Evolutionary conservation across 2,329 filamentous ascomycete species (phyloP).

Genomic region (Ascochyta fabae): DNA sequence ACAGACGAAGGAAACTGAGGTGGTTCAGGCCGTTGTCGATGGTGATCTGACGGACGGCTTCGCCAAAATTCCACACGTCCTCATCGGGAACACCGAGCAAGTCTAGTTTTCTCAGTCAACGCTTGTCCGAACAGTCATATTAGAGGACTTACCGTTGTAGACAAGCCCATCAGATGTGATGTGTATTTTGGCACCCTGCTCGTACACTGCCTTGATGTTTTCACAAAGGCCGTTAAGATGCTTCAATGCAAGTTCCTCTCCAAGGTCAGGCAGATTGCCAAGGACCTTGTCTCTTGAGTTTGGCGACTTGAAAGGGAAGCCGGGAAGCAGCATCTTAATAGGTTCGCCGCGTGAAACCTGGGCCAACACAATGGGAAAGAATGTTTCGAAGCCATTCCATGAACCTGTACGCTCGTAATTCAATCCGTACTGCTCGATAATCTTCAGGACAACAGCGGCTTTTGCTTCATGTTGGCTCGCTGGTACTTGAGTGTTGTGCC

Average conservation of each 20-base stretch:
- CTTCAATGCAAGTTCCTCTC: slow-evolving; percentile 53
- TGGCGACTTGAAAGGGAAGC: slow-evolving; percentile 68
- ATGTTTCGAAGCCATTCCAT: slow-evolving; percentile 35
- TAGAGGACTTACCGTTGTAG: slow-evolving; percentile 43
- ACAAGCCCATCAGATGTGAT: slow-evolving; percentile 55
- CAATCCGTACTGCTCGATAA: slow-evolving; percentile 32
- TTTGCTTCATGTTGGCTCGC: slow-evolving; percentile 10
- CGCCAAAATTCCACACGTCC: slow-evolving; percentile 51
- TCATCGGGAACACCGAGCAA: slow-evolving; percentile 53
- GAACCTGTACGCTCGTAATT: slow-evolving; percentile 33
- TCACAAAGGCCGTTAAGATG: slow-evolving; percentile 52
- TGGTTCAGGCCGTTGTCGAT: slow-evolving; percentile 25
- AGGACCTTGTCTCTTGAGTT: slow-evolving; percentile 63
- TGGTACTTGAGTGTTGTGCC: background rate
- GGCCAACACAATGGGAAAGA: slow-evolving; percentile 25
- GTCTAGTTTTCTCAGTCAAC: slow-evolving; percentile 32
- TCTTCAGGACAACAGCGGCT: slow-evolving; percentile 24
- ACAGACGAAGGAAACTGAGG: slow-evolving; percentile 28
- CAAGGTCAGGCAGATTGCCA: slow-evolving; percentile 53
- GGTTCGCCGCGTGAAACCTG: slow-evolving; percentile 30
- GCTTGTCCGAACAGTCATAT: background rate
- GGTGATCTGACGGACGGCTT: slow-evolving; percentile 24
- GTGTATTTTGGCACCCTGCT: slow-evolving; percentile 50
- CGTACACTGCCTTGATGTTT: slow-evolving; percentile 50
- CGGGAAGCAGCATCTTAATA: slow-evolving; percentile 54